Conservation (phyloP, 2,329 filamentous ascomycete genomes). For the Fusarium ambrosium region DNA sequence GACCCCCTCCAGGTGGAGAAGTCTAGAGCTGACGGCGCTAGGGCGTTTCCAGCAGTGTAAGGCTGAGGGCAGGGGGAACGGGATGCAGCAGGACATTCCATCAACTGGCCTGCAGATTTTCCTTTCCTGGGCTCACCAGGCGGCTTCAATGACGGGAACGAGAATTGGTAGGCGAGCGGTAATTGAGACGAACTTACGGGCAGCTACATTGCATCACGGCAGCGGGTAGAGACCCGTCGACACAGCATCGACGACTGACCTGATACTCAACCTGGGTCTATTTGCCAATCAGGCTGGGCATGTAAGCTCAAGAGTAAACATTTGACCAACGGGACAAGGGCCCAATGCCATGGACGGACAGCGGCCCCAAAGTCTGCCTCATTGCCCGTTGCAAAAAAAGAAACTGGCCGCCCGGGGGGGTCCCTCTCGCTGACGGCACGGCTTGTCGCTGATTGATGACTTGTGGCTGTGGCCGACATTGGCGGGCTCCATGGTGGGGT, state of each 20-base stretch:
- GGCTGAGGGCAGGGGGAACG: constrained; percentile 41
- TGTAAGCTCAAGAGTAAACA: not conserved
- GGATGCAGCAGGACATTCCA: constrained; percentile 17
- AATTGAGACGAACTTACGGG: not conserved
- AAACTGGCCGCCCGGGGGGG: not conserved
- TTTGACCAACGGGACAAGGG: not conserved
- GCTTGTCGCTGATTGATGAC: constrained; percentile 1
- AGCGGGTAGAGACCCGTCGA: not conserved
- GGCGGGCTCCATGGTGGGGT: not conserved
- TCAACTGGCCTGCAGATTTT: constrained; percentile 7
- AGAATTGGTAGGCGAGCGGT: not conserved
- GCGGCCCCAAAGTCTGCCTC: not conserved
- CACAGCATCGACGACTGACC: not conserved
- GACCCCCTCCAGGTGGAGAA: constrained; percentile 31
- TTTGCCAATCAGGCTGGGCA: not conserved
- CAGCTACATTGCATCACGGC: not conserved
- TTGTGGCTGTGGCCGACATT: constrained; percentile 1
- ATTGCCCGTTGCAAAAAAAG: not conserved
- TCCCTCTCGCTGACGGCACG: not conserved
- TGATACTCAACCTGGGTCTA: not conserved
- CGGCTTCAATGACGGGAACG: not conserved
- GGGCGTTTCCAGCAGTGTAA: constrained; percentile 40
- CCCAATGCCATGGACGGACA: not conserved
- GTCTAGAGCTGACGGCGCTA: constrained; percentile 40
- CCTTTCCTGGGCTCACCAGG: constrained; percentile 18